Evolutionary conservation across 225 moss, liverwort and hornwort genomes (phyloP).

Genomic region (Sphagnum contortum): DNA sequence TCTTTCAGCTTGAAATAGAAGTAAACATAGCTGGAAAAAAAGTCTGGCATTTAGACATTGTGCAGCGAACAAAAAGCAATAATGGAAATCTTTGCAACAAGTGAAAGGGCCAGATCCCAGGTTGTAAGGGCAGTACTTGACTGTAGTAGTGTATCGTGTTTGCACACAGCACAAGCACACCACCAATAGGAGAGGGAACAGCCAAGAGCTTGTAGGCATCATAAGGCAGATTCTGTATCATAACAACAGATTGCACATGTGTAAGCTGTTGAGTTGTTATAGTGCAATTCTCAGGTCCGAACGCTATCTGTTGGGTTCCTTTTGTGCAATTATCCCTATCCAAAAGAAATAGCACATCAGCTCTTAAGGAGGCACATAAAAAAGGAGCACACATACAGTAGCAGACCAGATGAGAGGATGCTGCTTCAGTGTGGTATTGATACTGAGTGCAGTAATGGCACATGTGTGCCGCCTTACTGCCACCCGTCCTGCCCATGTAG

Average conservation of each 20-base stretch:
- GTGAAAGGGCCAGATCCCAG: too few species aligned
- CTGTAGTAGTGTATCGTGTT: constrained; percentile 92
- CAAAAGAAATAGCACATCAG: too few species aligned
- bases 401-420: constrained; percentile 99
- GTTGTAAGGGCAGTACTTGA: constrained; percentile 24
- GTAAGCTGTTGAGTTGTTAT: neutral
- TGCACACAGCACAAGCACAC: constrained; percentile 81
- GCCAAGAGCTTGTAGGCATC: constrained; percentile 98
- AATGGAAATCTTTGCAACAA: too few species aligned
- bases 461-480: constrained; percentile 84
- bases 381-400: constrained; percentile 51
- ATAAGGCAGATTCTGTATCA: constrained; percentile 64
- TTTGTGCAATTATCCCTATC: too few species aligned
- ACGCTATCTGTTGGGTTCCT: neutral
- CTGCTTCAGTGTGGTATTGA: constrained; percentile 93
- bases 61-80: too few species aligned
- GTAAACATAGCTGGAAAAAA: neutral
- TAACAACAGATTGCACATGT: neutral
- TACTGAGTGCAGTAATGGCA: constrained; percentile 87
- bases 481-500: constrained; percentile 94
- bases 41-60: neutral
- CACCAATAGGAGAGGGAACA: constrained; percentile 97
- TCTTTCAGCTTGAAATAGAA: neutral
- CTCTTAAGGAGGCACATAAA: neutral
- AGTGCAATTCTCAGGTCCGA: neutral